These are phyloP conservation scores for Hyphodiscus hymeniophilus DNA, from an alignment of 495 filamentous ascomycete genomes.

Conservation along the genomic window DNA sequence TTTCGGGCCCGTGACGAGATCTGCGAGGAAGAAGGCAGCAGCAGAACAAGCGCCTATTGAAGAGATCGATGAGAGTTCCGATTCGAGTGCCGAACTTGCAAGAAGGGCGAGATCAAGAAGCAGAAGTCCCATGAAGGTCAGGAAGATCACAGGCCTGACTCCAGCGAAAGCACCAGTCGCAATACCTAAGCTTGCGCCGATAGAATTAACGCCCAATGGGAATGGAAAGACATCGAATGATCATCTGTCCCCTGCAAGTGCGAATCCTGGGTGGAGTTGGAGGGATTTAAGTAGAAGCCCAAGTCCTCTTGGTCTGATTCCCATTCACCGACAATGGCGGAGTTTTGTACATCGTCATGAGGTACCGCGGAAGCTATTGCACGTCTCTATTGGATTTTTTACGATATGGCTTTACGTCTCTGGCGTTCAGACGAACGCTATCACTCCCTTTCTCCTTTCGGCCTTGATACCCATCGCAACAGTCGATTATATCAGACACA, in stretches of 20 bases:
- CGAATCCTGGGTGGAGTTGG: slow-evolving; percentile 53
- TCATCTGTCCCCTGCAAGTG: slow-evolving; percentile 58
- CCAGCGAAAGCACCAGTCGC: slow-evolving; percentile 22
- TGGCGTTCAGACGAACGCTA: slow-evolving; percentile 61
- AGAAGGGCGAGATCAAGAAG: slow-evolving; percentile 35
- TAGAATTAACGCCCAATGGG: slow-evolving; percentile 27
- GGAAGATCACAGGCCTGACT: slow-evolving; percentile 40
- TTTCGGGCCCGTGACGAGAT: slow-evolving; percentile 53
- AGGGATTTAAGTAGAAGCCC: slow-evolving; percentile 79
- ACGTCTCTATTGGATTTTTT: slow-evolving; percentile 94
- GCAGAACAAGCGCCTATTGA: slow-evolving; percentile 30
- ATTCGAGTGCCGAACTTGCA: slow-evolving; percentile 25
- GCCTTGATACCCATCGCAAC: slow-evolving; percentile 79
- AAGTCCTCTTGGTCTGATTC: slow-evolving; percentile 87
- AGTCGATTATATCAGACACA: slow-evolving; percentile 77
- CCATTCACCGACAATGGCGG: slow-evolving; percentile 73
- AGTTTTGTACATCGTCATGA: slow-evolving; percentile 70
- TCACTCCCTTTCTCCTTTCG: slow-evolving; percentile 76
- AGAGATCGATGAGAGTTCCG: slow-evolving; percentile 35
- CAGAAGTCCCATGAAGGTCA: slow-evolving; percentile 41
- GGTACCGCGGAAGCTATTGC: slow-evolving; percentile 65
- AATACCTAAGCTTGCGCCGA: slow-evolving; percentile 12
- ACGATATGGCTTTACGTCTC: slow-evolving; percentile 73
- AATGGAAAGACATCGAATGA: slow-evolving; percentile 50
- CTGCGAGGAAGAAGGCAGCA: slow-evolving; percentile 45